Conservation (phyloP, 2,329 filamentous ascomycete species). For the Triangularia setosa region DNA sequence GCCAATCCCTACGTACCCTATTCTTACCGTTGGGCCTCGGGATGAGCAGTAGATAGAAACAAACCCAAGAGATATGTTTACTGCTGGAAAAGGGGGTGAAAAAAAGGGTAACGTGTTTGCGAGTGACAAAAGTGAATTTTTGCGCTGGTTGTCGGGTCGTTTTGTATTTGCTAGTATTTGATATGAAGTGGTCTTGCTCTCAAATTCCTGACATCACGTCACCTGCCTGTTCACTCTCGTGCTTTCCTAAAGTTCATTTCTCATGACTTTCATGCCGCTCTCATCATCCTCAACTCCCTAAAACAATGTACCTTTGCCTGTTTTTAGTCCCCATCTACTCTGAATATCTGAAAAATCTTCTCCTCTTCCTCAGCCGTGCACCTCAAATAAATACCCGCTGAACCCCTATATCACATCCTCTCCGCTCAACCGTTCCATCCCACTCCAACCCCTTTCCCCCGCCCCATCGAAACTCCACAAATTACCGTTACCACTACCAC, state of each 20-base stretch:
- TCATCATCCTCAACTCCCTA: too few relatives aligned
- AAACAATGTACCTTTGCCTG: too few relatives aligned
- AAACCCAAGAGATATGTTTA: neutral
- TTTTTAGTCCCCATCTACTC: too few relatives aligned
- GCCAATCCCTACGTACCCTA: neutral
- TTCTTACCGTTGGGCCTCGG: neutral
- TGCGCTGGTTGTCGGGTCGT: too few relatives aligned
- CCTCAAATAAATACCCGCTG: neutral
- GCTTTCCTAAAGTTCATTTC: too few relatives aligned
- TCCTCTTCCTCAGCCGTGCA: neutral
- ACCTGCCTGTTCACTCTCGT: neutral
- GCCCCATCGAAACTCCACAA: neutral
- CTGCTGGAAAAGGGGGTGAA: neutral
- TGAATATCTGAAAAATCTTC: neutral
- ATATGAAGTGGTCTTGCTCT: neutral
- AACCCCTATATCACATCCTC: neutral
- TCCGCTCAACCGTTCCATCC: neutral
- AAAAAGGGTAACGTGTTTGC: neutral
- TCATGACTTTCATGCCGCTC: too few relatives aligned
- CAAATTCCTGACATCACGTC: neutral
- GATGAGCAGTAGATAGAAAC: neutral
- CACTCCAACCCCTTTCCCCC: neutral
- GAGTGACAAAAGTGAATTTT: neutral
- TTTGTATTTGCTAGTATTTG: neutral
- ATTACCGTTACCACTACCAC: neutral